Base-by-base conservation (phyloP, 2,329 filamentous ascomycete species). In the Dactylellina leptospora region DNA sequence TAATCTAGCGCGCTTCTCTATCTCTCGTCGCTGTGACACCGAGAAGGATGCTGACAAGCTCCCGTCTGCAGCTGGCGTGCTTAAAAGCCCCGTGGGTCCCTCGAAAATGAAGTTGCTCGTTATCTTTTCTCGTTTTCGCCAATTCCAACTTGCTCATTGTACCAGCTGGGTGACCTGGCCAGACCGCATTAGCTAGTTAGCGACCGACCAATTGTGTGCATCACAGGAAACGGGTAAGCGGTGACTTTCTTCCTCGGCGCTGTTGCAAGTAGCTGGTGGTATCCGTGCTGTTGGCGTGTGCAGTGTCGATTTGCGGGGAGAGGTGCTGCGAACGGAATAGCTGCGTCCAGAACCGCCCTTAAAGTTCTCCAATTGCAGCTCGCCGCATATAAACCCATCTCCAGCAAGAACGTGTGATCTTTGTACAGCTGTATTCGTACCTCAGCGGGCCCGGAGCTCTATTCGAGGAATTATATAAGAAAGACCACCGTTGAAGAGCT, bases 281-380 rank as follows among this genome's bases (percentile, higher is more conserved):
- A 23, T 28, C 4, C 45, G 27, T 42, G 16, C 16, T 47, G 23
- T 23, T 4, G 4, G 4, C 22, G n/a, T 11, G 16, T n/a, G 23
- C 6, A 58, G 47, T 40, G 22, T 20, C 16, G 60, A 53, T 44
- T 44, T 54, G 64, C 59, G 64, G 64, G 58, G 58, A 47, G 30
- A 64, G 22, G 20, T 47, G 51, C 66, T 62, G 66, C 66, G 56
- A 71, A 71, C 66, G 66, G 66, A 51, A 63, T 56, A 45, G 66
- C 66, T 45, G 44, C 44, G 54, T 58, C 61, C 54, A 55, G 61
- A 58, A 66, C 53, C 42, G 23, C 51, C 50, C 51, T 20, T 51
- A 66, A 66, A 28, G 61, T 66, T 58, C 61, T 28, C 42, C 53
- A 62, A 53, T 33, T 42, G 45, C 45, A 42, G 18, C 13, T 18